Percentiles rank a stretch among this genome's conserved stretches.
Conservation (phyloP, 805 yeast genomes). For the Metschnikowia baotianmanensis region DNA sequence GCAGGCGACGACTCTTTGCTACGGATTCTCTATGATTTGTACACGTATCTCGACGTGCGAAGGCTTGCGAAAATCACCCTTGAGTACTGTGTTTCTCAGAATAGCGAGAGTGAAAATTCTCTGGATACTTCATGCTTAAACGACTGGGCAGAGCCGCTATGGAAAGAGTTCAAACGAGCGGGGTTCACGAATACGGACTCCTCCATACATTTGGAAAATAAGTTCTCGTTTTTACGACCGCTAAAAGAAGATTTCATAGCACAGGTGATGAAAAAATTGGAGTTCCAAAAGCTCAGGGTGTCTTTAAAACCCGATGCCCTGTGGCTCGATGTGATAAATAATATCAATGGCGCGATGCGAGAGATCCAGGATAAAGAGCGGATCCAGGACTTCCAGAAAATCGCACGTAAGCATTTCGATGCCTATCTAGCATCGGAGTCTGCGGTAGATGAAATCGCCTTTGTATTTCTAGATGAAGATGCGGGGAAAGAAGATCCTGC, state of each 20-base stretch:
- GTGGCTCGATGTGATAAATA: constrained; percentile 31
- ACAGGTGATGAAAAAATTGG: constrained; percentile 18
- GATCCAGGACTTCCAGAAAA: constrained; percentile 34
- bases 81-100: constrained; percentile 55
- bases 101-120: constrained; percentile 41
- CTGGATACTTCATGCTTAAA: constrained; percentile 29
- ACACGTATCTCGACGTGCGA: constrained; percentile 45
- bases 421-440: constrained; percentile 49
- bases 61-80: constrained; percentile 53
- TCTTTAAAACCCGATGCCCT: constrained; percentile 8
- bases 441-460: constrained; percentile 45
- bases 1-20: constrained; percentile 63
- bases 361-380: constrained; percentile 32
- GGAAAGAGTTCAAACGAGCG: neutral
- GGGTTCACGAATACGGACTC: neutral
- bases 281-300: constrained; percentile 9
- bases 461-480: constrained; percentile 22
- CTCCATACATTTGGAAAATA: constrained; percentile 4
- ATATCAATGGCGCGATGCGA: constrained; percentile 34
- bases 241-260: constrained; percentile 30
- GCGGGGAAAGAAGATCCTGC: neutral
- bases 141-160: constrained; percentile 13
- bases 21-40: constrained; percentile 49
- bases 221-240: constrained; percentile 30
- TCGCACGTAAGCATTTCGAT: constrained; percentile 47